Conservation (phyloP, 179 eudicot genomes). For the Beta corolliflora region DNA sequence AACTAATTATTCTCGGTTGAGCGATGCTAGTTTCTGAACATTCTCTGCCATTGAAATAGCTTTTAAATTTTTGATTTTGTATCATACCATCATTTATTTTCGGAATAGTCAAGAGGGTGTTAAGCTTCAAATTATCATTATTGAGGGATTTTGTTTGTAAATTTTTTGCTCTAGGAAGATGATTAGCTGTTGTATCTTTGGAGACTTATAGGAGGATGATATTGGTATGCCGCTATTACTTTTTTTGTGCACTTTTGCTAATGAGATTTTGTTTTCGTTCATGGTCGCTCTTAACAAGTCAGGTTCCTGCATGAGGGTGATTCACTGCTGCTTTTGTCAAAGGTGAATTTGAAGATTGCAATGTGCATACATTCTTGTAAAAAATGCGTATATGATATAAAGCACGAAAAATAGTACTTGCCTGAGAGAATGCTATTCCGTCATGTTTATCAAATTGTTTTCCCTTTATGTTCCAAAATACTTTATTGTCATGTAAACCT, state of each 20-base stretch:
- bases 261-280: neutral
- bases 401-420: too few relatives aligned
- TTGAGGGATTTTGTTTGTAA: neutral
- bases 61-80: conserved; percentile 12
- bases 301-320: too few relatives aligned
- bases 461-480: too few relatives aligned
- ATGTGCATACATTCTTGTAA: too few relatives aligned
- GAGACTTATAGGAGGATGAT: neutral
- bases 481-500: too few relatives aligned
- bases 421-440: too few relatives aligned
- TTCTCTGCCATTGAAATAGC: neutral
- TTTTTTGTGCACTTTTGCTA: neutral
- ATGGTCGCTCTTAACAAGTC: too few relatives aligned
- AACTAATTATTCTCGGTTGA: neutral
- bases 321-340: too few relatives aligned
- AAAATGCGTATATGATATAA: too few relatives aligned
- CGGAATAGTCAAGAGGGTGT: neutral
- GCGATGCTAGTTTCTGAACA: neutral
- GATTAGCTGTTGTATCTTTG: neutral
- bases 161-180: neutral
- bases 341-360: too few relatives aligned
- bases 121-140: neutral
- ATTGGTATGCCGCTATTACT: neutral
- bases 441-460: too few relatives aligned
- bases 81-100: neutral